Evolutionary conservation across 495 filamentous ascomycete genomes (phyloP), one percentile per base, ranked within the genome.

Genomic region (Pseudotulostoma volvatum): DNA sequence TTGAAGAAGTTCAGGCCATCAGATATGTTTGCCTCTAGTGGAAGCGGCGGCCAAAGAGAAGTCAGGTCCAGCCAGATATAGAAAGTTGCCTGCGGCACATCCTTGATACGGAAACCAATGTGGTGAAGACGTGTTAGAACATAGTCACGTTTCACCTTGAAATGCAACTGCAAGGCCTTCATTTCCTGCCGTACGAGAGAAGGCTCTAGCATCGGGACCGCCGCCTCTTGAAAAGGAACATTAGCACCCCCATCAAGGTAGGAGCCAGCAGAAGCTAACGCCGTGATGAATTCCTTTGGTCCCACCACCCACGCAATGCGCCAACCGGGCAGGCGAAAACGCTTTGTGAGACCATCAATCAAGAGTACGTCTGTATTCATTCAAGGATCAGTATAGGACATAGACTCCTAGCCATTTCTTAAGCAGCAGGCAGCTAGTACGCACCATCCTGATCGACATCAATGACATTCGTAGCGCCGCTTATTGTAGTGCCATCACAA

Each of bases 1-100:
- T 88, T 78, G 72, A 96, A 94, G 71, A 96, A 96, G 57, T 92
- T 94, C 51, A 96, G 60, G 1, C 88, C 88, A 55, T 94, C 88
- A 38, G 76, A 77, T 55, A 96, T 90, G 41, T 71, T 75, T 14
- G 72, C 73, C 1, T 44, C 58, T 33, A 36, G 31, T 3, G 59
- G 54, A 35, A 64, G 56, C 3, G 57, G 57, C 5, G 63, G 59
- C 25, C 59, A 56, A 33, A 69, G 44, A 1, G 54, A 55, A 18
- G 61, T 70, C 52, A 83, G 60, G 49, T 84, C 72, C 14, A 84
- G 66, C 79, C 79, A 83, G 36, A 96, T 71, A 63, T 96, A 96
- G 56, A 96, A 96, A 2, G 88, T 96, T 33, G 80, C 82, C 53
- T 93, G 76, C 0, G 88, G 88, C 21, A 82, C 66, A 50, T 77